Evolutionary conservation across 2,329 filamentous ascomycete genomes (phyloP), one percentile per base, ranked within the genome.

Genomic region (Calonectria leucothoes): DNA sequence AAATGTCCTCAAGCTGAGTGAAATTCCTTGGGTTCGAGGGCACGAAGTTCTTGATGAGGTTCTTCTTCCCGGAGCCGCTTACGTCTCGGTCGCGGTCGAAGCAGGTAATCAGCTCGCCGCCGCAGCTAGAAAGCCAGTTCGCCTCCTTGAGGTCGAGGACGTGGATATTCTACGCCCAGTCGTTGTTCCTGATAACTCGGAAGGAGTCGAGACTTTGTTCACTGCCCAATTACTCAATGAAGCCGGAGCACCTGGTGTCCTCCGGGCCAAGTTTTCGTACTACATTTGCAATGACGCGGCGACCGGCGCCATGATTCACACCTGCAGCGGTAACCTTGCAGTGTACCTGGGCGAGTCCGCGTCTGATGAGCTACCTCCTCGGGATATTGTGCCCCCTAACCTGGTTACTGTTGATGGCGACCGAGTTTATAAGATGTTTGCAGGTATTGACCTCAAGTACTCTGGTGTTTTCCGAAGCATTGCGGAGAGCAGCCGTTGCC

Each of bases 191-290:
- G 72, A 74, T n/a, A 71, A 70, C 31, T 57, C 66, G 15, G 72
- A 74, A 10, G 72, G 72, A 11, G 72, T 74, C 14, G 72, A 74
- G 37, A 74, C 72, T 11, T 29, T 71, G 25, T 74, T 74, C 64
- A 74, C 63, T 6, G 69, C 72, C 7, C 69, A 33, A n/a, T 20
- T 68, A 6, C 27, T 74, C 29, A 29, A 42, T 20, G 35, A 10
- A 8, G 35, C 69, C 12, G 51, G 59, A 51, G 57, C 55, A 4
- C 69, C 39, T 25, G 42, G 64, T 31, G 35, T 74, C 29, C 39
- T 74, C 52, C 55, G 72, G 5, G 72, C 72, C 6, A 27, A 57
- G 48, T 74, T 74, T 37, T 59, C 72, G 15, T 74, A 74, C 55
- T 74, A 74, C 29, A 70, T 74, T 64, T 74, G 72, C 64, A 63